Evolutionary conservation across 2,329 filamentous ascomycete genomes (phyloP).

Genomic region (Clonostachys rhizophaga): DNA sequence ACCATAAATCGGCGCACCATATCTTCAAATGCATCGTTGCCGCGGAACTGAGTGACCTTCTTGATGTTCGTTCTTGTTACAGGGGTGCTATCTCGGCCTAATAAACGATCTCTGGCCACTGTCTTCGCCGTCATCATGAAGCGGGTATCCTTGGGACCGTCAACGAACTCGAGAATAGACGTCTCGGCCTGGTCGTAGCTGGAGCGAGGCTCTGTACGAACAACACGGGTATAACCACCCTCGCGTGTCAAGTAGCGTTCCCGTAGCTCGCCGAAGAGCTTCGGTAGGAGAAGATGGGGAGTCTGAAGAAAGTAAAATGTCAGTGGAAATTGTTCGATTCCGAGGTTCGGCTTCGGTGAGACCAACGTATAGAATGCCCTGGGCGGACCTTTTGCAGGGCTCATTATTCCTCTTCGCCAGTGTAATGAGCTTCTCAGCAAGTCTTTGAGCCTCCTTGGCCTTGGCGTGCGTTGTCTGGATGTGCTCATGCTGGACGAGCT

Average conservation of each 20-base stretch:
- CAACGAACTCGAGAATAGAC: constrained; percentile 91
- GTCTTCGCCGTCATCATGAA: constrained; percentile 91
- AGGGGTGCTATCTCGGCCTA: constrained; percentile 57
- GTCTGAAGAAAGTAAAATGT: constrained; percentile 40
- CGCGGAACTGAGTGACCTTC: constrained; percentile 80
- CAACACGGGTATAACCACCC: constrained; percentile 91
- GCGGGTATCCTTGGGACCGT: constrained; percentile 88
- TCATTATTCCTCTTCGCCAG: constrained; percentile 90
- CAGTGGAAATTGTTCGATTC: not conserved
- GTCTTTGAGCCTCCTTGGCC: constrained; percentile 90
- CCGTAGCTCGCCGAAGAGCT: constrained; percentile 81
- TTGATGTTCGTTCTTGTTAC: constrained; percentile 73
- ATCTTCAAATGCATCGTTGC: constrained; percentile 62
- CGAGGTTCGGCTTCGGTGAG: not conserved
- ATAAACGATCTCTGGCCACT: constrained; percentile 58
- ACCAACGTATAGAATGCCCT: constrained; percentile 80
- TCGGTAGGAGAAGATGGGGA: constrained; percentile 68
- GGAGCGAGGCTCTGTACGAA: constrained; percentile 86
- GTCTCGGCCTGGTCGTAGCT: constrained; percentile 79
- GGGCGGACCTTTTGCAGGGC: constrained; percentile 69
- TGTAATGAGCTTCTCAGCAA: constrained; percentile 93
- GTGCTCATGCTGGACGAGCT: constrained; percentile 86
- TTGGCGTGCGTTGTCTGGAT: constrained; percentile 95
- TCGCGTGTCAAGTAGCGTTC: constrained; percentile 73
- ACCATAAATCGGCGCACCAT: constrained; percentile 45